Percentiles rank a stretch among this genome's conserved stretches.
These are phyloP conservation scores for Paramarasmius palmivorus DNA, from an alignment of 1,284 basidiomycete species.

Conservation along the genomic window DNA sequence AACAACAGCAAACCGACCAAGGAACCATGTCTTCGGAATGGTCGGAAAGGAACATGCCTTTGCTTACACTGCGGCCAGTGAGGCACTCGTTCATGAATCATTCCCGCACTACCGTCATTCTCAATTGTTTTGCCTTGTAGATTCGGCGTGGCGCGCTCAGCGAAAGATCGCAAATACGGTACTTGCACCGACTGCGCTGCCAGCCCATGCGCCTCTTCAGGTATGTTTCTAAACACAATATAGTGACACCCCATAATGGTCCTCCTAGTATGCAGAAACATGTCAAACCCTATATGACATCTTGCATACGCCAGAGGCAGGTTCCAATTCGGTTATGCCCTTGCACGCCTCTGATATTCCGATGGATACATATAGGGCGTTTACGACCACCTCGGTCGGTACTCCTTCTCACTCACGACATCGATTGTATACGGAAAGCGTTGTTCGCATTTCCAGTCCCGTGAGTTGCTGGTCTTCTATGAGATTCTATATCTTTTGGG, in stretches of 20 bases:
- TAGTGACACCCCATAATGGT: not conserved
- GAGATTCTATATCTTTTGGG: slow-evolving; percentile 23
- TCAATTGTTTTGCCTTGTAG: slow-evolving; percentile 10
- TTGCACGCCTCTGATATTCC: no score
- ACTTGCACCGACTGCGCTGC: slow-evolving; percentile 24
- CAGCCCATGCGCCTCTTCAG: slow-evolving; percentile 24
- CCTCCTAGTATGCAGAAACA: slow-evolving; percentile 25
- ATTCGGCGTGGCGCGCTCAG: slow-evolving; percentile 29
- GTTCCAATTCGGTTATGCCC: not conserved
- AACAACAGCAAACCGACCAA: slow-evolving; percentile 23
- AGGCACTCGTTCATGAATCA: not conserved
- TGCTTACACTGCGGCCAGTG: slow-evolving; percentile 19
- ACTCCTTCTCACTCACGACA: slow-evolving; percentile 26
- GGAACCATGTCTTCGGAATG: slow-evolving; percentile 21
- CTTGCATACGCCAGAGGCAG: slow-evolving; percentile 29
- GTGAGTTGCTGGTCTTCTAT: slow-evolving; percentile 22
- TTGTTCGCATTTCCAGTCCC: slow-evolving; percentile 22
- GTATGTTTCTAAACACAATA: not conserved
- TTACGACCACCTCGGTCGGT: slow-evolving; percentile 25
- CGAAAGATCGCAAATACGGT: slow-evolving; percentile 29
- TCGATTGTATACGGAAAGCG: slow-evolving; percentile 30
- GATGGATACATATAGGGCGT: slow-evolving; percentile 23
- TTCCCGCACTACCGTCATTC: not conserved
- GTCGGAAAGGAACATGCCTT: slow-evolving; percentile 21
- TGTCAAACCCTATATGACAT: slow-evolving; percentile 34